Base-by-base conservation (phyloP, 257 asterid genomes). In the Forsythia suspensa region DNA sequence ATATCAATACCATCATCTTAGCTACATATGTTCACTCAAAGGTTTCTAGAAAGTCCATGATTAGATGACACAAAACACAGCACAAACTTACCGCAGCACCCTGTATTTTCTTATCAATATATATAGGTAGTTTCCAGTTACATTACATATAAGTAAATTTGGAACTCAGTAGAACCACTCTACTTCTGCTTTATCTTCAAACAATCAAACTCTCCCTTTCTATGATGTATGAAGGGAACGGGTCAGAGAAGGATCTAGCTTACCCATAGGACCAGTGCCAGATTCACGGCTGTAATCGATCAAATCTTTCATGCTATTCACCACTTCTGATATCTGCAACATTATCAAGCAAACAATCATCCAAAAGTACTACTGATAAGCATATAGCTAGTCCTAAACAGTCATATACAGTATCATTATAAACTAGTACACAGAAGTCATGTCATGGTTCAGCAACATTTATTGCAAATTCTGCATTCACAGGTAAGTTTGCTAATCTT, bases 251-350 rank as follows among this genome's bases (percentile, higher is more conserved):
- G 13, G 40, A 4, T 67, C 8, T 66, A 86, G 76, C 97, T 85
- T 89, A 96, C 99, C 99, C 98, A 96, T 94, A 43, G 99, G 99
- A 85, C 99, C 97, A 8, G 89, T 78, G 80, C 92, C 90, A 78
- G 95, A 91, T 82, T 94, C 96, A 72, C 96, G 90, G 87, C 99
- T 92, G 79, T 89, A 96, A 77, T 96, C 98, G 63, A 96, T 94
- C 73, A 96, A 92, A 92, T 96, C 99, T 85, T 96, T 96, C 99
- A 96, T 96, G 93, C 99, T 96, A 88, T 96, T 96, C 75, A 96
- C 99, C 83, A 96, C 99, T 85, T 96, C 98, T 11, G 99, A 96
- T 88, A 96, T 96, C 99, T 96, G 93, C 91, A 89, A 81, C 44
- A 40, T 72, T n/a, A 74, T 48, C 65, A 78, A 68, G 52, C 6